A percentile compares a stretch with the other conserved stretches of the same genome.
Conservation (phyloP, 805 yeast species). For the Wickerhamiella kazuoi region DNA sequence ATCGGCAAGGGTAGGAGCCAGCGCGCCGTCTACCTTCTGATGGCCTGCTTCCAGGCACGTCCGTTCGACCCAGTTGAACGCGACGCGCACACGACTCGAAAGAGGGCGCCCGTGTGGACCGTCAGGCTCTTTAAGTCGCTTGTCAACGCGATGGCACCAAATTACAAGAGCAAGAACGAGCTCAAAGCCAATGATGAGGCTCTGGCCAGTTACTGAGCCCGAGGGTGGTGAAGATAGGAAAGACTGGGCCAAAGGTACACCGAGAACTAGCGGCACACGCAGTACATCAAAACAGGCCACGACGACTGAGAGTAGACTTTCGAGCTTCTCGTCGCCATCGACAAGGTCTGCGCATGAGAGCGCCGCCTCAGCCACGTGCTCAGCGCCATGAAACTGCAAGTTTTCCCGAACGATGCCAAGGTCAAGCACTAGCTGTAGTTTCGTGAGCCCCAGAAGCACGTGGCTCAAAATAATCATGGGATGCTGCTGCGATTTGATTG, state of each 20-base stretch:
- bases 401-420: constrained; percentile 4
- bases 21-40: constrained; percentile 11
- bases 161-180: constrained; percentile 14
- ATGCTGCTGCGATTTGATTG: constrained; percentile 5
- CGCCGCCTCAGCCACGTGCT: constrained; percentile 8
- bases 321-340: constrained; percentile 1
- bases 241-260: constrained; percentile 13
- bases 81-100: neutral
- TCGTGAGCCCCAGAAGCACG: constrained; percentile 4
- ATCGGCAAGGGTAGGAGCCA: constrained; percentile 15
- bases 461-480: constrained; percentile 7
- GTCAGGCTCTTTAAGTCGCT: constrained; percentile 6
- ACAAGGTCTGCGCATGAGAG: constrained; percentile 1
- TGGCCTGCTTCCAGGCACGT: constrained; percentile 11
- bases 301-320: constrained; percentile 9
- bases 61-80: constrained; percentile 10
- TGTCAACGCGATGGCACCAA: constrained; percentile 18
- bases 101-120: constrained; percentile 1
- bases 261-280: constrained; percentile 14
- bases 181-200: constrained; percentile 14
- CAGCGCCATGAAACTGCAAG: constrained; percentile 4
- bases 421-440: constrained; percentile 4
- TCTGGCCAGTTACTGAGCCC: constrained; percentile 10
- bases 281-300: constrained; percentile 14
- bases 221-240: constrained; percentile 13